Evolutionary conservation across 2,329 filamentous ascomycete species (phyloP), one percentile per base, ranked within the genome.

Genomic region (Colletotrichum paranaense): DNA sequence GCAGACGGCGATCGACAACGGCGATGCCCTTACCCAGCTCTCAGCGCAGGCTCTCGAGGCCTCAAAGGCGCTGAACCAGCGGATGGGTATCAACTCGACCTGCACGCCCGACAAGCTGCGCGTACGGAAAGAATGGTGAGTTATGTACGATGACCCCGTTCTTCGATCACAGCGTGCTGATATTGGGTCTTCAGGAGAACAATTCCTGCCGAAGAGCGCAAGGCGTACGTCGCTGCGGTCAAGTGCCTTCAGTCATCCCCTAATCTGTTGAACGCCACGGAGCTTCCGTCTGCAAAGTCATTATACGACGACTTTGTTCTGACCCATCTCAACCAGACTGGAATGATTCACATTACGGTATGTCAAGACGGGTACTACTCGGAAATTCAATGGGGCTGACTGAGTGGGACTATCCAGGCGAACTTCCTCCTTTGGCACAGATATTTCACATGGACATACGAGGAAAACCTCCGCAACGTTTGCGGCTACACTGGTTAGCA

Each of bases 211-310:
- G 59, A 63, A 12, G 67, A 77, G 38, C 76, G 76, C 30, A 76
- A 75, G 56, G 60, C 72, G 11, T 80, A 77, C 67, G 73, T 78
- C 62, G 72, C 68, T 12, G 79, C 78, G 5, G 77, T 80, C 28
- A 72, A 76, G 35, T 80, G 79, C 73, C 71, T 80, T 2, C 75
- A 75, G 58, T 68, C 72, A 11, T 76, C 76, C 60, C 77, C 79
- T 19, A 42, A 49, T 1, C 28, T 35, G 28, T 14, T 65, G n/a
- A 38, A 55, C 24, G 16, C 52, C 22, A 22, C n/a, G 3, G 59
- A 75, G 24, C 60, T 65, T 9, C 73, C 76, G 1, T 76, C 72
- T 16, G 67, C 76, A 42, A 76, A 68, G 57, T 75, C 73, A 4
- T 65, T 75, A 28, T 74, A 52, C 19, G 74, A 76, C 26, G 70